phyloP scores from a whole-genome alignment of 225 moss, liverwort and hornwort species.

The Physcomitrellopsis africana region DNA sequence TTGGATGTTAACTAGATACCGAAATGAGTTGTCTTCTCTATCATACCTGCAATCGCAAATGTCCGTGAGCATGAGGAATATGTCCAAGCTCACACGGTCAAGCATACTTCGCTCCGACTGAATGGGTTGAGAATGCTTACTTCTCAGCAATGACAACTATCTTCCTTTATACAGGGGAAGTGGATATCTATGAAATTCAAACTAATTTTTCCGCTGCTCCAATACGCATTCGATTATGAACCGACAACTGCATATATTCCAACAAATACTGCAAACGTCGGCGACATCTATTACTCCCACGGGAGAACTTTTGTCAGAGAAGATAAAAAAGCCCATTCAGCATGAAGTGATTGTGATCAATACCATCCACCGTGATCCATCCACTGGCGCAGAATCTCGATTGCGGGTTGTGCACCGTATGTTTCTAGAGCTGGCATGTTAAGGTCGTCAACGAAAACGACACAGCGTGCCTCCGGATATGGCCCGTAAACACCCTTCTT shows the following conservation, averaged over 20 bases:
- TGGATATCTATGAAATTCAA: not conserved
- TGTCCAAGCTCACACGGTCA: not conserved
- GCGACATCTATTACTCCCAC: not conserved
- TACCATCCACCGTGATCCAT: slow-evolving; percentile 97
- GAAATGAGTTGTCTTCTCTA: slow-evolving; percentile 80
- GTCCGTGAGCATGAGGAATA: not conserved
- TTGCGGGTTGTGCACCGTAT: slow-evolving; percentile 87
- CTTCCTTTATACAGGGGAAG: too few species aligned
- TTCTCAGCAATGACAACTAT: too few species aligned
- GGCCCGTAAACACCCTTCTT: slow-evolving; percentile 77
- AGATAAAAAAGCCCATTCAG: not conserved
- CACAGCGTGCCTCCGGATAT: slow-evolving; percentile 63
- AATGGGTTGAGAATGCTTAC: not conserved
- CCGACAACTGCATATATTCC: too few species aligned
- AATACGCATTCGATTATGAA: too few species aligned
- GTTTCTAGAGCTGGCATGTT: slow-evolving; percentile 90
- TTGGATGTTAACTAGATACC: slow-evolving; percentile 64
- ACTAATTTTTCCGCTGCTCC: not conserved
- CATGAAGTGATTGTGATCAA: not conserved
- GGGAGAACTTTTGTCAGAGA: not conserved
- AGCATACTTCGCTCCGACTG: not conserved
- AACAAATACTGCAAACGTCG: too few species aligned
- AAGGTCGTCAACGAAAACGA: slow-evolving; percentile 77
- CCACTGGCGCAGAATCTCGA: slow-evolving; percentile 91
- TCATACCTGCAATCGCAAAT: slow-evolving; percentile 60